phyloP scores from a whole-genome alignment of 345 rosid genomes.

The Populus alba region DNA sequence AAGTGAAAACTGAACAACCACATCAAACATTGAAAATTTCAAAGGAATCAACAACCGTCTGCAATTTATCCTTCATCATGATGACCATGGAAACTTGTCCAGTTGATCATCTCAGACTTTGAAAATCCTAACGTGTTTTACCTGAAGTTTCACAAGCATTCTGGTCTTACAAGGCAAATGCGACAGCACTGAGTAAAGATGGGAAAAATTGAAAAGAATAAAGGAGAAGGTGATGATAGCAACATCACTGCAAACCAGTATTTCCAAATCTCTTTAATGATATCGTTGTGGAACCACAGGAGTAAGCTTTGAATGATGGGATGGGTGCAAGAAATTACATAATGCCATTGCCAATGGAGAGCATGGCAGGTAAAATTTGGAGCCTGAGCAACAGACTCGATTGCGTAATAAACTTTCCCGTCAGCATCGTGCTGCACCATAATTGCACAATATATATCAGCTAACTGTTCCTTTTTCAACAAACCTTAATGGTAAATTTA shows the following conservation, averaged over 20 bases:
- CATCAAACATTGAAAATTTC: conserved; percentile 49
- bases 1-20: conserved; percentile 4
- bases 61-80: conserved; percentile 69
- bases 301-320: neutral
- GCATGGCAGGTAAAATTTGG: conserved; percentile 93
- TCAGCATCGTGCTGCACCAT: conserved; percentile 67
- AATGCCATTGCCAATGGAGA: conserved; percentile 66
- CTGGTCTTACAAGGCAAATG: neutral
- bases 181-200: neutral
- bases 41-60: conserved; percentile 72
- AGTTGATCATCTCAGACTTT: neutral
- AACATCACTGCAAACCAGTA: neutral
- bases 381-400: conserved; percentile 80
- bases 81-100: neutral
- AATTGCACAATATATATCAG: conserved; percentile 16
- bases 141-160: neutral
- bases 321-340: neutral
- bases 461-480: neutral
- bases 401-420: conserved; percentile 70
- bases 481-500: neutral
- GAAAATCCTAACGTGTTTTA: neutral
- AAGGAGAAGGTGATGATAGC: neutral
- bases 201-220: neutral
- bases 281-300: neutral
- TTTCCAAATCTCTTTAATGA: neutral